Base-by-base conservation (phyloP, 169 alveolate genomes). In the Plasmodium gaboni region DNA sequence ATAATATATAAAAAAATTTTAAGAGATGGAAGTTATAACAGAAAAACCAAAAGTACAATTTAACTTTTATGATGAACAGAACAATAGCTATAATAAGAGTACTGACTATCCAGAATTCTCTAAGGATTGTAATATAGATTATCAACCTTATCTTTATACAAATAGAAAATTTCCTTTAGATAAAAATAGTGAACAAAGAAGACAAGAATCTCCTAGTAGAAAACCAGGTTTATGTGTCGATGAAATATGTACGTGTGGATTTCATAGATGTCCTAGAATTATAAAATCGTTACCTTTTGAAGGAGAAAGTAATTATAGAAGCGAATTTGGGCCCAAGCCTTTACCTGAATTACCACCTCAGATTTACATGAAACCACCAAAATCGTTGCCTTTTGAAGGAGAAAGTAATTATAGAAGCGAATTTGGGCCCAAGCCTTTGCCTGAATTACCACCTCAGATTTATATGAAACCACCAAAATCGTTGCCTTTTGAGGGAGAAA, bases 211-310 rank as follows among this genome's bases (percentile, higher is more conserved):
- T 42, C 95, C 95, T 26, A 83, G 93, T 24, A 73, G 59, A 55
- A 76, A 68, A 71, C 93, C 92, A 12, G 95, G 95, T 17, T 89
- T 83, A 50, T 93, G 95, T 68, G 94, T 93, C 59, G 95, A 93
- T 26, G 95, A 93, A 65, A 83, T 93, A 22, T 93, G 95, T 60
- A 93, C 92, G 10, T 93, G 95, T 60, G 94, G 94, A 8, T 88
- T 73, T 88, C 95, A 93, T 68, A 88, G 44, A 64, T 93, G 95
- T 60, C 78, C 89, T 28, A 88, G 91, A 71, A 61, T 88, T 28
- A 61, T 67, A 63, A 78, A 72, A 24, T 68, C 93, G 17, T 24
- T 85, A 57, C 94, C 95, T 15, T 93, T 93, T 78, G 93, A 73
- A 68, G 95, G 95, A 15, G 92, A 67, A 63, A 80, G 93, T n/a